A percentile compares a stretch with the other conserved stretches of the same genome.
Evolutionary conservation across 2,329 filamentous ascomycete genomes (phyloP).

Genomic region (Clonostachys rhizophaga): DNA sequence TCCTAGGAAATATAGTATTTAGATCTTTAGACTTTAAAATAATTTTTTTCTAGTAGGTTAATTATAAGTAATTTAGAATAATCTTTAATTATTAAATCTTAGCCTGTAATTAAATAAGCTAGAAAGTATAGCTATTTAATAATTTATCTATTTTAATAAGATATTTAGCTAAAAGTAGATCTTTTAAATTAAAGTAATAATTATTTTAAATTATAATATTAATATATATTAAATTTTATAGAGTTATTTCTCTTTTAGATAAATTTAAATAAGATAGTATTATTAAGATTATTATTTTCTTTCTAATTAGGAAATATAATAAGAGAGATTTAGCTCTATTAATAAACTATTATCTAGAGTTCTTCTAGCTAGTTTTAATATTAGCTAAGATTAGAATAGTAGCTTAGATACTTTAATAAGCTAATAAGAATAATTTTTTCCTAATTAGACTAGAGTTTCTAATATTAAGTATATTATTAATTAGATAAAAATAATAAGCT

Average conservation of each 20-base stretch:
- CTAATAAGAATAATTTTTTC: not conserved
- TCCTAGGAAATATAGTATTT: not conserved
- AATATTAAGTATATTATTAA: not conserved
- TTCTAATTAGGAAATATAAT: no score
- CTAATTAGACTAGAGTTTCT: not conserved
- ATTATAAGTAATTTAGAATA: no score
- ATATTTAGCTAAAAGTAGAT: not conserved
- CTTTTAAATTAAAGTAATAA: not conserved
- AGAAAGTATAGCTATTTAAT: no score
- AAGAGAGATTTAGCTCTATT: not conserved
- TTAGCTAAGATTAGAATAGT: no score
- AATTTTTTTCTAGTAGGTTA: no score
- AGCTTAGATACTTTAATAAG: not conserved
- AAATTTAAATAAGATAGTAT: not conserved
- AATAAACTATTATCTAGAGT: not conserved
- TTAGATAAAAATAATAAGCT: not conserved
- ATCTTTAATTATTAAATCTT: no score
- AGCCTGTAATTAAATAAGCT: no score
- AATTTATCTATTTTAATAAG: no score
- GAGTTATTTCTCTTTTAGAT: no score
- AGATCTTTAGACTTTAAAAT: not conserved
- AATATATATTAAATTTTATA: no score
- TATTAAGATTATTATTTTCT: not conserved
- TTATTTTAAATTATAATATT: not conserved
- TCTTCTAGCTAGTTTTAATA: constrained; percentile 1